phyloP scores from a whole-genome alignment of 345 rosid species.

The Eutrema yunnanense region DNA sequence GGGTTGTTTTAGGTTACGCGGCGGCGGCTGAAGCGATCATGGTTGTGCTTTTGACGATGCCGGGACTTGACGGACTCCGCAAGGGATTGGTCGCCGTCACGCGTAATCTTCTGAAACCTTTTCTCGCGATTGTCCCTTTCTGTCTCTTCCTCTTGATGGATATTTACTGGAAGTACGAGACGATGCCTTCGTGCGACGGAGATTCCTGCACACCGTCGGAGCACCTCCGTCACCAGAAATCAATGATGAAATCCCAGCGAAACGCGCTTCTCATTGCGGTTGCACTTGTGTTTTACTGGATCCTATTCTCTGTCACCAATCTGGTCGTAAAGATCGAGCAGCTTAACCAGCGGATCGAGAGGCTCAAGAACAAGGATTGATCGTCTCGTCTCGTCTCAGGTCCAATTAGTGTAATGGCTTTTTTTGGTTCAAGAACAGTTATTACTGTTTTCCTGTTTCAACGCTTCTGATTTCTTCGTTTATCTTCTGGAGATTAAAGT shows the following conservation, averaged over 20 bases:
- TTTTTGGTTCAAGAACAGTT: neutral
- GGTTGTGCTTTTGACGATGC: conserved; percentile 75
- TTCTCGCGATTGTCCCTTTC: conserved; percentile 80
- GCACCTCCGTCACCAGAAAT: conserved; percentile 87
- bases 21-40: conserved; percentile 90
- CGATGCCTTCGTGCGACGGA: conserved; percentile 61
- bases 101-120: conserved; percentile 81
- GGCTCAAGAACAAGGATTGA: conserved; percentile 54
- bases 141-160: conserved; percentile 83
- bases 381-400: conserved; percentile 1
- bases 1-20: conserved; percentile 85
- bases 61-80: conserved; percentile 74
- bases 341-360: conserved; percentile 63
- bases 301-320: conserved; percentile 66
- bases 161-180: conserved; percentile 95
- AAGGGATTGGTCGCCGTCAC: conserved; percentile 75
- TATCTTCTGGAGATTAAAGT: neutral
- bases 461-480: neutral
- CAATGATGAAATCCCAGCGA: conserved; percentile 84
- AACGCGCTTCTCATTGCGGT: conserved; percentile 74
- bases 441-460: neutral
- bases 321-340: conserved; percentile 65
- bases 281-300: conserved; percentile 82
- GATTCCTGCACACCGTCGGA: conserved; percentile 73
- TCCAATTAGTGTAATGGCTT: conserved; percentile 1